Conservation (phyloP, 176 grass and related monocot genomes). For the Areca catechu region DNA sequence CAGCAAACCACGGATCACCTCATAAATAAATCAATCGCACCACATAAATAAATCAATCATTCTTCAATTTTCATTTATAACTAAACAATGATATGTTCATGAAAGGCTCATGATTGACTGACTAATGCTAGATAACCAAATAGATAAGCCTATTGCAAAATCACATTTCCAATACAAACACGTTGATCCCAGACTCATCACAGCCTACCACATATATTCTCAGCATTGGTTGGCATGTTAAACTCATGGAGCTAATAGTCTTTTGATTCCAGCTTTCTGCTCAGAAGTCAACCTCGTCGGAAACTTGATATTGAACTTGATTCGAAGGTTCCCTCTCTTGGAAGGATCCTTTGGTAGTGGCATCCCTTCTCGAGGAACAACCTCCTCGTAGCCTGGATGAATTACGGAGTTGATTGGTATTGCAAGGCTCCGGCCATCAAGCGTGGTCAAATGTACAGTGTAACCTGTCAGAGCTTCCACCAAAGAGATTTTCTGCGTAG, state of each 20-base stretch:
- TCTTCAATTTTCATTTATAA: too few relatives aligned
- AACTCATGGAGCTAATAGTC: constrained; percentile 38
- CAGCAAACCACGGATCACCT: too few relatives aligned
- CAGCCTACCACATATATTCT: too few relatives aligned
- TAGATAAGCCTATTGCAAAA: too few relatives aligned
- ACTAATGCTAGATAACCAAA: too few relatives aligned
- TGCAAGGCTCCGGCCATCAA: constrained; percentile 4
- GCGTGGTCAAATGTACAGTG: not conserved
- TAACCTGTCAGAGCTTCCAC: constrained; percentile 3
- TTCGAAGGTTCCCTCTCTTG: constrained; percentile 61
- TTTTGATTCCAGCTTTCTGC: constrained; percentile 65
- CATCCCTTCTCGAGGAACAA: constrained; percentile 67
- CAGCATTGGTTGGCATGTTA: too few relatives aligned
- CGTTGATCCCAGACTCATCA: too few relatives aligned
- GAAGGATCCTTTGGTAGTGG: constrained; percentile 49
- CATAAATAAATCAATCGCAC: too few relatives aligned
- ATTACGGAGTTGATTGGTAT: not conserved
- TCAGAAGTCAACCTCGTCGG: constrained; percentile 60
- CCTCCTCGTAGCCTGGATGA: constrained; percentile 42
- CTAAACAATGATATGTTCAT: too few relatives aligned
- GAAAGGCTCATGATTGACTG: too few relatives aligned
- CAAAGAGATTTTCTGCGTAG: constrained; percentile 6
- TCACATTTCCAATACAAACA: too few relatives aligned
- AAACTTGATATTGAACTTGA: constrained; percentile 78
- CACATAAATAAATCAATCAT: too few relatives aligned